Evolutionary conservation across 176 grass and related monocot species (phyloP), one percentile per base, ranked within the genome.

Genomic region (Carex scoparia): DNA sequence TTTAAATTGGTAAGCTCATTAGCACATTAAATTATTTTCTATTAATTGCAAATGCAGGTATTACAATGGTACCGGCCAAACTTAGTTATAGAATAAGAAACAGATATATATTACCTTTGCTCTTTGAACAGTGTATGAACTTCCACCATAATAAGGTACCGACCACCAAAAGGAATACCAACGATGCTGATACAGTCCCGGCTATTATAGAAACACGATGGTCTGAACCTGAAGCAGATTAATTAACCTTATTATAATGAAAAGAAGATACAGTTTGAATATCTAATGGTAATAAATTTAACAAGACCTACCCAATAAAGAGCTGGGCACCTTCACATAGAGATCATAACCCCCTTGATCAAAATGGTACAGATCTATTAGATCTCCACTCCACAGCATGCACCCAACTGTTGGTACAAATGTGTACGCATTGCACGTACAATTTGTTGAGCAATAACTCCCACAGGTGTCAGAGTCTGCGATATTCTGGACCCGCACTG

Each of bases 401-500:
- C 95, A 98, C 0, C 89, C 91, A 1, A 81, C 38, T 14, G 30
- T 80, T 46, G 3, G 40, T 23, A 71, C 38, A 33, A 81, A 86
- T 2, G 87, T 86, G 86, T 95, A 95, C 2, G 95, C 95, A 82
- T 64, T 57, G 10, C 95, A 98, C 28, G 93, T 93, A 35, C 95
- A 98, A 59, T 98, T 89, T 18, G 74, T 85, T 44, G 37, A 71
- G 68, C 95, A 98, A 37, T 35, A 63, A 46, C 10, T 63, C 62
- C 46, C 82, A 74, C 95, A 98, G n/a, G 54, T 86, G 9, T 10
- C 14, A 55, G 88, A 86, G 87, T 86, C 73, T 6, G 0, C 18
- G 53, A 85, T 80, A 14, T 37, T 70, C 48, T 80, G 85, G 32
- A 61, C 35, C 85, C 86, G 91, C 11, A 76, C 8, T 3, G 92